Base-by-base conservation (phyloP, 441 rosid species). In the Erodium texanum region DNA sequence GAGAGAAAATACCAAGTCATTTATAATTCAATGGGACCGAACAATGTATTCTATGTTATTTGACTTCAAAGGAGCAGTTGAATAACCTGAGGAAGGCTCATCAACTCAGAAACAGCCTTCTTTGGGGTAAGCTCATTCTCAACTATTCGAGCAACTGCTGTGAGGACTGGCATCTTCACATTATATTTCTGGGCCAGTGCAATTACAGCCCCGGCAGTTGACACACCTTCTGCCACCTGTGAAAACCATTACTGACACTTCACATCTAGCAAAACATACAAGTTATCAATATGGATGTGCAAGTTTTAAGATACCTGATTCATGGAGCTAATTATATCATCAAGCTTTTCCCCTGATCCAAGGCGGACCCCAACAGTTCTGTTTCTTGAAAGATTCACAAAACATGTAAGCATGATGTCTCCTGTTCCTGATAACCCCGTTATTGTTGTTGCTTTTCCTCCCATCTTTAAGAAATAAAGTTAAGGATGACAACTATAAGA, bases 351-450 rank as follows among this genome's bases (percentile, higher is more conserved):
- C 77, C 98, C 97, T 23, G 91, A 86, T 73, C 98, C 98, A 72
- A 93, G 88, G 18, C 92, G 87, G 23, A 93, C 89, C 76, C 98
- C 98, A 48, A 93, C 96, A 9, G 84, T 89, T 79, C 82, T 81
- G 77, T 93, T 90, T 81, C 94, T 90, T 70, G 98, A 93, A 29
- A 90, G 98, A 80, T 84, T 87, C 54, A 93, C 94, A 58, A 90
- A 93, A 75, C 98, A 90, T 48, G 97, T 93, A 38, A 88, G 97
- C 96, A 90, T 93, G 50, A 89, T 93, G 80, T 93, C 98, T 61
- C 98, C 97, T n/a, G 91, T 93, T 79, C 98, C 98, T 1, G 97
- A 90, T 64, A 90, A 81, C 71, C 96, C 97, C 19, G 96, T 88
- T 72, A 88, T 83, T 70, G 98, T 93, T 62, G 87, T 85, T 43